phyloP scores from a whole-genome alignment of 2,329 filamentous ascomycete genomes.

The Trichoderma aggressivum region DNA sequence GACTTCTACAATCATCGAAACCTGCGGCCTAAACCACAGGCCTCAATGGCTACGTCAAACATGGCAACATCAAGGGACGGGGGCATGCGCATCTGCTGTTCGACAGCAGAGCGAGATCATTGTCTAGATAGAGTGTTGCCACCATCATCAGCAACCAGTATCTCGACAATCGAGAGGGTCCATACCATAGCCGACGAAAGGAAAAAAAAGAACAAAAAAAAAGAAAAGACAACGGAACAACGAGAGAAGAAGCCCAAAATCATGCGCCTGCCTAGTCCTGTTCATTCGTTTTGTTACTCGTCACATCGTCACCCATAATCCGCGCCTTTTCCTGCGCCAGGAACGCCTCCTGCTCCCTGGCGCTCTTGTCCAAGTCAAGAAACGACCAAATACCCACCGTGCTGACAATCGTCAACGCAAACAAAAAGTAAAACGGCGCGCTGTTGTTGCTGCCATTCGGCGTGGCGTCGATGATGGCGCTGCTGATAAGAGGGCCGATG shows the following conservation, averaged over 20 bases:
- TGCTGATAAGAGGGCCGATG: conserved; percentile 66
- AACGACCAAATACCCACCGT: conserved; percentile 51
- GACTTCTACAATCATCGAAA: not conserved
- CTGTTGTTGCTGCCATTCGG: conserved; percentile 53
- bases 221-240: not conserved
- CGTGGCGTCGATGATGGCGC: conserved; percentile 63
- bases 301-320: conserved; percentile 1
- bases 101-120: conserved; percentile 17
- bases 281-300: not conserved
- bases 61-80: not conserved
- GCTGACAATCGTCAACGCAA: conserved; percentile 55
- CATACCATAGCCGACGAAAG: not conserved
- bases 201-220: not conserved
- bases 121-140: conserved; percentile 17
- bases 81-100: conserved; percentile 15
- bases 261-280: not conserved
- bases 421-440: conserved; percentile 65
- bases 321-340: conserved; percentile 36
- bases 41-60: not conserved
- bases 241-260: not conserved
- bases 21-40: not conserved
- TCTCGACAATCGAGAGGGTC: not conserved
- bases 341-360: conserved; percentile 56
- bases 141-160: conserved; percentile 1
- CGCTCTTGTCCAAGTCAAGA: conserved; percentile 59